Evolutionary conservation across 1,284 basidiomycete genomes (phyloP).

Genomic region (Trametes sp.): DNA sequence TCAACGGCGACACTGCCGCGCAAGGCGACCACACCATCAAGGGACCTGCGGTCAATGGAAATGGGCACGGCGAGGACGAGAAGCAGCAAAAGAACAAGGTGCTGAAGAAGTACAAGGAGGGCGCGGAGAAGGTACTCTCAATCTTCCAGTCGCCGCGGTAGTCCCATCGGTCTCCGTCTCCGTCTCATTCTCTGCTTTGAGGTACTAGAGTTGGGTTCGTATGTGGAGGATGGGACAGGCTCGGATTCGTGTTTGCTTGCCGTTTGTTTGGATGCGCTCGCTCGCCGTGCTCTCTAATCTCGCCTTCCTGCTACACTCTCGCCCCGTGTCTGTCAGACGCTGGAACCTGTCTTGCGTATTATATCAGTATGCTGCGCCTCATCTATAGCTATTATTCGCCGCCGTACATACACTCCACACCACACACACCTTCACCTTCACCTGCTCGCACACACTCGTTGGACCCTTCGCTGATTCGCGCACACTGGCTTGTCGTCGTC

Average conservation of each 20-base stretch:
- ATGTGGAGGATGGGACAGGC: conserved; percentile 10
- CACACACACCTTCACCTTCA: conserved; percentile 11
- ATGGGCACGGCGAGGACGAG: conserved; percentile 47
- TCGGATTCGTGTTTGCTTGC: neutral
- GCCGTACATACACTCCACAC: conserved; percentile 26
- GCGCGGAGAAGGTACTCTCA: conserved; percentile 81
- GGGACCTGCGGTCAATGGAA: conserved; percentile 36
- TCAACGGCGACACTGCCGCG: conserved; percentile 53
- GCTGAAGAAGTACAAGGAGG: conserved; percentile 83
- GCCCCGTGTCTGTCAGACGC: conserved; percentile 27
- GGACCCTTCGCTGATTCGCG: conserved; percentile 28
- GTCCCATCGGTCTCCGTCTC: conserved; percentile 10
- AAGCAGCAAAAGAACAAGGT: conserved; percentile 70
- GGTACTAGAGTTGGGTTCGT: conserved; percentile 2
- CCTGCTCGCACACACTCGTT: conserved; percentile 21
- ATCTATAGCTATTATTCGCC: conserved; percentile 40
- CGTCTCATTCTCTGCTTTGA: neutral
- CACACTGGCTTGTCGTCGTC: conserved; percentile 14
- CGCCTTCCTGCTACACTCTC: conserved; percentile 5
- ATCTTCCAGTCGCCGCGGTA: conserved; percentile 69
- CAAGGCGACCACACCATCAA: conserved; percentile 33
- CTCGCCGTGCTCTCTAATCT: conserved; percentile 29
- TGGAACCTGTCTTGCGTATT: conserved; percentile 20
- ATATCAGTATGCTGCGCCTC: conserved; percentile 38
- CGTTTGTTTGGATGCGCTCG: conserved; percentile 5